phyloP scores from a whole-genome alignment of 805 yeast genomes.

The Ogataea glucozyma region DNA sequence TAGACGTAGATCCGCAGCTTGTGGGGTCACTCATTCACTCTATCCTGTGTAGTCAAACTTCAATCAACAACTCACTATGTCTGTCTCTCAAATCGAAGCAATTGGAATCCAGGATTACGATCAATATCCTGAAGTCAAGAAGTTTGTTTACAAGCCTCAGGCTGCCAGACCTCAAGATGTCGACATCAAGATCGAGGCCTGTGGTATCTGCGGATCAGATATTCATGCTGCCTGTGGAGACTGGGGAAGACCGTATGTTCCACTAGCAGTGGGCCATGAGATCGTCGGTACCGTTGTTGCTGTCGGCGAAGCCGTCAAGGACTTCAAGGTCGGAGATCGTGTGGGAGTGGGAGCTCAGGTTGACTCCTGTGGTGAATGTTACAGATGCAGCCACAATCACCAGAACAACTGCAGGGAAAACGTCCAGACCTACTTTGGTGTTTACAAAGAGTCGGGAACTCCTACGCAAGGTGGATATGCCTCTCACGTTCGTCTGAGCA shows the following conservation, averaged over 20 bases:
- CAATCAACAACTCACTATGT: not conserved
- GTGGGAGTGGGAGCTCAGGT: constrained; percentile 81
- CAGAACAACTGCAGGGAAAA: constrained; percentile 44
- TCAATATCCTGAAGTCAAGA: constrained; percentile 20
- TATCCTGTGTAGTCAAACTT: too few species aligned
- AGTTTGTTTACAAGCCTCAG: constrained; percentile 36
- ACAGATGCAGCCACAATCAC: constrained; percentile 53
- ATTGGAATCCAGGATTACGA: constrained; percentile 4
- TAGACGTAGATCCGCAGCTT: too few species aligned
- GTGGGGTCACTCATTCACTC: too few species aligned
- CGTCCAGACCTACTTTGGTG: constrained; percentile 39
- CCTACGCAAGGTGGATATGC: constrained; percentile 66
- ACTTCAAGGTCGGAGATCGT: constrained; percentile 63
- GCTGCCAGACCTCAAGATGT: constrained; percentile 42
- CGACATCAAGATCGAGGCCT: constrained; percentile 44
- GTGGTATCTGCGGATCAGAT: constrained; percentile 65
- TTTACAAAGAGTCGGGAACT: constrained; percentile 30
- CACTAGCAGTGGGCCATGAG: constrained; percentile 60
- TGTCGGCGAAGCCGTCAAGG: constrained; percentile 56
- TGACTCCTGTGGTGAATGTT: constrained; percentile 60
- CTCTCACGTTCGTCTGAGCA: constrained; percentile 62
- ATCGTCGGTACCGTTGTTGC: constrained; percentile 59
- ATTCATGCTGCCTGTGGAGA: constrained; percentile 50
- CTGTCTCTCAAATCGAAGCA: constrained; percentile 1
- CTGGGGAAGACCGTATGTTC: constrained; percentile 45